These are phyloP conservation scores for Pleurotus salmoneostramineus DNA, from an alignment of 768 basidiomycete genomes.

Conservation along the genomic window DNA sequence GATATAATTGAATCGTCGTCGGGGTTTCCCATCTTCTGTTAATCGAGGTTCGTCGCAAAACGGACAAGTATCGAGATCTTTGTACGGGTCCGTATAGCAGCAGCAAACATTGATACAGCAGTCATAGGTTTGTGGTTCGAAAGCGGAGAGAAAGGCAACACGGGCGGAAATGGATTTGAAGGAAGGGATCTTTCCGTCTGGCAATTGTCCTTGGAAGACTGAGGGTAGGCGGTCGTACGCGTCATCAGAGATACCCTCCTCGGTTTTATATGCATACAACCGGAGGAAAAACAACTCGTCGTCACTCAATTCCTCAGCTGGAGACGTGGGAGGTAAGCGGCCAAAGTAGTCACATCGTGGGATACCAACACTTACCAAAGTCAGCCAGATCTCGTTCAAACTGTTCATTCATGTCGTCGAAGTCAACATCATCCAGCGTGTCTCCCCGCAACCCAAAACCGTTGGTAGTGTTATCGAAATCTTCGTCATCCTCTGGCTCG, in stretches of 20 bases:
- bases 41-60: conserved; percentile 27
- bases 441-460: too few relatives aligned
- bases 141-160: conserved; percentile 24
- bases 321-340: background rate
- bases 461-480: background rate
- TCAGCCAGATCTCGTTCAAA: conserved; percentile 14
- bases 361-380: conserved; percentile 10
- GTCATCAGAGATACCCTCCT: conserved; percentile 19
- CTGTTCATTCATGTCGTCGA: conserved; percentile 13
- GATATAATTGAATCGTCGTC: conserved; percentile 28
- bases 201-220: conserved; percentile 14
- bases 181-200: conserved; percentile 10
- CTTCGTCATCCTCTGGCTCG: conserved; percentile 6
- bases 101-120: conserved; percentile 40
- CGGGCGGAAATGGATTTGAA: conserved; percentile 16
- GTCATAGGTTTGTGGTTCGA: conserved; percentile 27
- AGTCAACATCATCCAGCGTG: background rate
- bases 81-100: conserved; percentile 29
- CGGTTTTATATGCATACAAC: conserved; percentile 24
- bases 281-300: conserved; percentile 21
- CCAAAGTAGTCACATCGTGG: background rate
- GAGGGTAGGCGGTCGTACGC: conserved; percentile 20
- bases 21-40: conserved; percentile 16
- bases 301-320: conserved; percentile 17
- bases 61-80: conserved; percentile 24